Conservation (phyloP, 345 rosid species). For the Camelina neglecta region DNA sequence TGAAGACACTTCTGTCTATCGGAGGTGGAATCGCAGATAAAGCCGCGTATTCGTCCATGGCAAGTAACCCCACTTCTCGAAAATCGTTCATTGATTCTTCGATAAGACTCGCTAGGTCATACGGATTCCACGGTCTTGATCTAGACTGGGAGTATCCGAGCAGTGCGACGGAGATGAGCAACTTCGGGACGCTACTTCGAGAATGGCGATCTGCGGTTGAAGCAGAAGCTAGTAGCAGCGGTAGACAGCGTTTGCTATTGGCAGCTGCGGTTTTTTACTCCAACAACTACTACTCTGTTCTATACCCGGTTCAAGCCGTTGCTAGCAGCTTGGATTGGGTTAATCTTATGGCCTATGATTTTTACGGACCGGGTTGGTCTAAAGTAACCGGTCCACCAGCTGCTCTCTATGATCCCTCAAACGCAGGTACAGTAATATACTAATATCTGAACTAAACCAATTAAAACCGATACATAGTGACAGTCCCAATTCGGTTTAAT, state of each 20-base stretch:
- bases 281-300: constrained; percentile 23
- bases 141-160: constrained; percentile 67
- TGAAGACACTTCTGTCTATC: constrained; percentile 63
- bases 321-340: constrained; percentile 61
- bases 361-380: constrained; percentile 58
- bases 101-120: constrained; percentile 51
- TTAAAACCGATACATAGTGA: not conserved
- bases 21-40: constrained; percentile 55
- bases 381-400: constrained; percentile 63
- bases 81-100: constrained; percentile 65
- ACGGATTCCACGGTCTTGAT: constrained; percentile 67
- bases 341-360: constrained; percentile 68
- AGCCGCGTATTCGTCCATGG: constrained; percentile 53
- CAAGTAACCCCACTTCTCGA: constrained; percentile 51
- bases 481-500: too few species aligned
- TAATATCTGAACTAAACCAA: not conserved
- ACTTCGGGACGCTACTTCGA: constrained; percentile 45
- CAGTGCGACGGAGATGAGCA: constrained; percentile 49
- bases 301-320: constrained; percentile 54
- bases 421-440: constrained; percentile 24
- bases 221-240: constrained; percentile 50
- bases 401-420: constrained; percentile 58
- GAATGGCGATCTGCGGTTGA: constrained; percentile 58
- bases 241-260: constrained; percentile 48
- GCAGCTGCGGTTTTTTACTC: constrained; percentile 60